phyloP scores from a whole-genome alignment of 345 rosid genomes.

The Ceriops zippeliana region DNA sequence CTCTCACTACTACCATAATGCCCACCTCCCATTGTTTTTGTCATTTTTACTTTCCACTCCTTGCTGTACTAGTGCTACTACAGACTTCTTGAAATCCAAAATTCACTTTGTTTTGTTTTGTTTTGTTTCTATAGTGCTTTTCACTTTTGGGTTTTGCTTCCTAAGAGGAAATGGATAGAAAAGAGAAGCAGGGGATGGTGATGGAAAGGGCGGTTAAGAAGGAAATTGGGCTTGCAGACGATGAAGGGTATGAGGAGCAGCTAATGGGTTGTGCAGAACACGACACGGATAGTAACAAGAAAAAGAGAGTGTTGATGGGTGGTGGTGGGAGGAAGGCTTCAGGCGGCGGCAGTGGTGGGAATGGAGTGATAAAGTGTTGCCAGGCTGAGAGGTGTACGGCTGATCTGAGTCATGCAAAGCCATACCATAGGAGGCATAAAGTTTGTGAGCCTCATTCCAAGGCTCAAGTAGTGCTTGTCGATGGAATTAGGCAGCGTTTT shows the following conservation, averaged over 20 bases:
- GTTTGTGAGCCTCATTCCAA: constrained; percentile 78
- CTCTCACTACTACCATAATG: neutral
- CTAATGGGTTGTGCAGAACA: constrained; percentile 18
- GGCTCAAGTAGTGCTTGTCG: constrained; percentile 56
- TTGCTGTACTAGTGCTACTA: neutral
- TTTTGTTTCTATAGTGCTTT: neutral
- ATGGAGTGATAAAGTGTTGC: constrained; percentile 42
- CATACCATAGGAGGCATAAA: constrained; percentile 63
- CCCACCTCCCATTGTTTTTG: neutral
- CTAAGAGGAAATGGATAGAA: constrained; percentile 22
- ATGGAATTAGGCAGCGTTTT: constrained; percentile 61
- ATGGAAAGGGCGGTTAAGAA: constrained; percentile 22
- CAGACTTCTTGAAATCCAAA: neutral
- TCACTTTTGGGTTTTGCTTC: neutral
- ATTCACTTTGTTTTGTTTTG: neutral
- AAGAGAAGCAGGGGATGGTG: constrained; percentile 25
- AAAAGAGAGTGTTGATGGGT: constrained; percentile 26
- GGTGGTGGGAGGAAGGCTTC: constrained; percentile 19
- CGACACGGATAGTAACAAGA: constrained; percentile 20
- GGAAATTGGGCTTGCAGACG: constrained; percentile 23
- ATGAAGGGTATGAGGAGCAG: constrained; percentile 13
- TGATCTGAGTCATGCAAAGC: constrained; percentile 56
- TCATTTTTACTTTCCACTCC: neutral
- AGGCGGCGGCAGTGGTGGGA: constrained; percentile 16
- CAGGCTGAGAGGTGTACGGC: constrained; percentile 60